Conservation (phyloP, 768 basidiomycete species). For the Leccinum variicolor region DNA sequence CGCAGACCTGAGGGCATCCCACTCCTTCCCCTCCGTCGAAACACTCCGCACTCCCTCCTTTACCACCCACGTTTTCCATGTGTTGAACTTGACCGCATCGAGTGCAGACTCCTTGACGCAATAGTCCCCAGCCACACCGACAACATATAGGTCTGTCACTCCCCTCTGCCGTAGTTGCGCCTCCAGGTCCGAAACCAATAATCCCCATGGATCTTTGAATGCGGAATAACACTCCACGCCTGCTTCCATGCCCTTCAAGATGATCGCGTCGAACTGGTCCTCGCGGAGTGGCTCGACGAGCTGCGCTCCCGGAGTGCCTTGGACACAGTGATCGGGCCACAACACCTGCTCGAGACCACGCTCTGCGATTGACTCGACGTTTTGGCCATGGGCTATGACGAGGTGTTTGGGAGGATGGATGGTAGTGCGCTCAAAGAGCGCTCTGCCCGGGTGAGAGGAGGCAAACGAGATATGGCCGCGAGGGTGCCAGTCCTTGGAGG, state of each 20-base stretch:
- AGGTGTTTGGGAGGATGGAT: constrained; percentile 32
- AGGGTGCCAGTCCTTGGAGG: constrained; percentile 60
- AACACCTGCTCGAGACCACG: constrained; percentile 49
- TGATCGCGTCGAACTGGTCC: constrained; percentile 38
- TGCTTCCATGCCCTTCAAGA: constrained; percentile 53
- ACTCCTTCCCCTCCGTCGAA: constrained; percentile 30
- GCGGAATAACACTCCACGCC: constrained; percentile 80
- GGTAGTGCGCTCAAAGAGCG: constrained; percentile 39
- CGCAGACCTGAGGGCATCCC: constrained; percentile 36
- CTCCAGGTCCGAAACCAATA: constrained; percentile 46
- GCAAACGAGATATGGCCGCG: constrained; percentile 71
- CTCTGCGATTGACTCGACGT: constrained; percentile 10
- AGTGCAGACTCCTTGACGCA: constrained; percentile 64
- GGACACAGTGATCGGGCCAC: constrained; percentile 83
- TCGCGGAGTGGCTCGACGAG: constrained; percentile 53
- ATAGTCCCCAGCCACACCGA: constrained; percentile 74
- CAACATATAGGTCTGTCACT: constrained; percentile 59
- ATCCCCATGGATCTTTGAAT: constrained; percentile 59
- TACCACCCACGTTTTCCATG: constrained; percentile 50
- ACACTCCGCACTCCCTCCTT: constrained; percentile 47
- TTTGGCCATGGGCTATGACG: constrained; percentile 27
- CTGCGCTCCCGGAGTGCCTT: constrained; percentile 53
- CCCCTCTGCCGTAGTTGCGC: constrained; percentile 36
- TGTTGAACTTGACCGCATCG: constrained; percentile 44
- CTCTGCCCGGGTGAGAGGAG: constrained; percentile 39